Base-by-base conservation (phyloP, 2,329 filamentous ascomycete species). In the Aspergillus carbonarius region DNA sequence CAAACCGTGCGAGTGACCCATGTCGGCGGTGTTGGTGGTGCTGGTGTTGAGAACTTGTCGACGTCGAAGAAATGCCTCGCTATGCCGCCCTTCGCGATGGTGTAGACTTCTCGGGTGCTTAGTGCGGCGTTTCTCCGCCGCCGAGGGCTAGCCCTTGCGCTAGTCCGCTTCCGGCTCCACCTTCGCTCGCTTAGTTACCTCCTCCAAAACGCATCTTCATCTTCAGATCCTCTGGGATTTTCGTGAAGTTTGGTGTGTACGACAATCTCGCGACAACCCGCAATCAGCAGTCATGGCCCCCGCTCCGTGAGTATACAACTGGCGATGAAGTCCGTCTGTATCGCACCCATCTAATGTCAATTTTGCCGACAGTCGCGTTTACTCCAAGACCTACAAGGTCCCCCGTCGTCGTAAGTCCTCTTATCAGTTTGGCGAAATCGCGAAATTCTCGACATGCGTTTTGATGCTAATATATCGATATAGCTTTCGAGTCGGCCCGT, bases 311-410 rank as follows among this genome's bases (percentile, higher is more conserved):
- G 76, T 78, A 74, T 67, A 57, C 42, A 55, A 56, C 59, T 44
- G 40, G 61, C 57, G 44, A 51, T 15, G 64, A 67, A 57, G 47
- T 56, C 58, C 70, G 70, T 69, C 71, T 67, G 72, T 74, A 76
- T 73, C 77, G 78, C 61, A 68, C 62, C 30, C 54, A 62, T 71
- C 70, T 73, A 71, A 74, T 65, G 48, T 60, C 54, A 25, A 42
- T 61, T 53, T 62, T 42, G 59, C 48, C 46, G 58, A 53, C 66
- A 79, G 76, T 72, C 82, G 88, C 79, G 90, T 89, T 75, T 96
- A 97, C 86, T 96, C 90, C 80, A 99, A 99, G 92, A 99, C 95
- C 87, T 96, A 96, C 82, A 96, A 96, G 90, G 92, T 96, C 86
- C 93, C 93, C 78, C 87, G 90, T 83, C 90, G 93, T 85, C 93